Base-by-base conservation (phyloP, 495 filamentous ascomycete genomes). In the Wilcoxina mikolae region DNA sequence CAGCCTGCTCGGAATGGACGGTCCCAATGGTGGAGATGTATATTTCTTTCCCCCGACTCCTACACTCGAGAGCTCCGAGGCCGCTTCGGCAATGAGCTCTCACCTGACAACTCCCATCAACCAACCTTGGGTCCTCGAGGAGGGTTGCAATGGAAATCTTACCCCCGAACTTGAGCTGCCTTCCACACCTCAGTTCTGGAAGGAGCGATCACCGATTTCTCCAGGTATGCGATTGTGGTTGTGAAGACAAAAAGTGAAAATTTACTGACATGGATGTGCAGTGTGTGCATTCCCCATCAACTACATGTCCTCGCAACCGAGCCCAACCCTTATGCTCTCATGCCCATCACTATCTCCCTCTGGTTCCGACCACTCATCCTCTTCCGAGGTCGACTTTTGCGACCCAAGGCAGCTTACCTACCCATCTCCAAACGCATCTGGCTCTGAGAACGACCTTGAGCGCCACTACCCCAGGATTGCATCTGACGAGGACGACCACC, bases 401-500 rank as follows among this genome's bases (percentile, higher is more conserved):
- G 87, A 98, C 63, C 91, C 91, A 22, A 84, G 89, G 56, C 84
- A 94, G 62, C 74, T 98, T 45, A 91, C 85, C 3, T 88, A 95
- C 41, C 79, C 80, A 65, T 73, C 79, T 0, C 74, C 78, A 12
- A 69, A 69, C 48, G 69, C 74, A 59, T 69, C 73, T 27, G 54
- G 69, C 35, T 65, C 69, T 68, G 46, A 73, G 67, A 57, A 65
- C 78, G 54, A 72, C 74, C 71, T 79, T 25, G 84, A 87, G 24
- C 82, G 89, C 51, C 77, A 84, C 31, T 7, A 45, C 42, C 82
- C 83, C 23, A 82, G 79, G 3, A 28, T 67, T 66, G 49, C 72
- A 69, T 53, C 68, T 67, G 80, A 86, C 69, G n/a, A n/a, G n/a
- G 82, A 89, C 55, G 86, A 89, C 58, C 78, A 84, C 62, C n/a